These are phyloP conservation scores for Nothophoma quercina DNA, from an alignment of 2,329 filamentous ascomycete genomes.

Conservation along the genomic window DNA sequence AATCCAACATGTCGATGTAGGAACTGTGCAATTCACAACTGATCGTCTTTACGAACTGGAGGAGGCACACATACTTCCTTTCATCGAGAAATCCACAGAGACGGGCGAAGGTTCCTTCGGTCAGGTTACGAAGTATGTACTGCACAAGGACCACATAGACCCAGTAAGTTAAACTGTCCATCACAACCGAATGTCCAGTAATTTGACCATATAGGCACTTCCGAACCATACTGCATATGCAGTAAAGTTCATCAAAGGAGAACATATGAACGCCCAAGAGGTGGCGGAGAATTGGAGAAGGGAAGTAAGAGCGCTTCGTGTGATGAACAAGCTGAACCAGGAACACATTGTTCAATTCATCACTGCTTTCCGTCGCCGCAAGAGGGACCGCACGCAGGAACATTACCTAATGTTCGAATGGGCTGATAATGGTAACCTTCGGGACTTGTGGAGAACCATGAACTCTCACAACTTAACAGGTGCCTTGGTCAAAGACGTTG, in stretches of 20 bases:
- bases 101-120: conserved; percentile 13
- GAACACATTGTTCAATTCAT: background rate
- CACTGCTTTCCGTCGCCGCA: background rate
- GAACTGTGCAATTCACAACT: too few relatives aligned
- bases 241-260: background rate
- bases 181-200: conserved; percentile 12
- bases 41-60: background rate
- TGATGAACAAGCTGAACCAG: background rate
- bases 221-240: background rate
- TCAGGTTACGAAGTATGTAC: conserved; percentile 11
- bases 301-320: background rate
- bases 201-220: background rate
- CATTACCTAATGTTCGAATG: background rate
- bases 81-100: too few relatives aligned
- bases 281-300: background rate
- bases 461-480: background rate
- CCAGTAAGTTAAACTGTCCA: conserved; percentile 4
- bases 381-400: background rate
- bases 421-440: background rate
- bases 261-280: background rate
- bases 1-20: too few relatives aligned
- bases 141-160: conserved; percentile 18
- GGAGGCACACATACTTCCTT: too few relatives aligned
- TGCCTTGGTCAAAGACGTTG: background rate
- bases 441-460: background rate